A percentile compares a stretch with the other conserved stretches of the same genome.
phyloP scores from a whole-genome alignment of 805 yeast genomes.

The Yarrowia sp. region DNA sequence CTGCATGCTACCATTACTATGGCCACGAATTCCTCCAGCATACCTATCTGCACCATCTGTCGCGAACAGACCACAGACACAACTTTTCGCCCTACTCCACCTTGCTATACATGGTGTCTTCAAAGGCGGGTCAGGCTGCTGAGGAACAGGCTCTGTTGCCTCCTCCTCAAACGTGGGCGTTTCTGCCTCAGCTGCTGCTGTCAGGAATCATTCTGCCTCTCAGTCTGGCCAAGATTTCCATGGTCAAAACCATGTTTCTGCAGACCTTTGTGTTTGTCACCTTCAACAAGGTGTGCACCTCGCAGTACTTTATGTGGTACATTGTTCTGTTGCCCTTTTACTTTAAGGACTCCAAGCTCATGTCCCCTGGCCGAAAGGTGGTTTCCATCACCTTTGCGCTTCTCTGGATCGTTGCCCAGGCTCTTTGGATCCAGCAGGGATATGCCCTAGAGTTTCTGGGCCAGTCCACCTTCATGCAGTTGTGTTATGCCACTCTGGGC shows the following conservation, averaged over 20 bases:
- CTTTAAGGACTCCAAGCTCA: conserved; percentile 42
- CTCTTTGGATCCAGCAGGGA: conserved; percentile 72
- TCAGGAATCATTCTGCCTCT: conserved; percentile 60
- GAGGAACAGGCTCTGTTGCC: background rate
- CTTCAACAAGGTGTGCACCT: conserved; percentile 80
- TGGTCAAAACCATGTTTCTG: conserved; percentile 58
- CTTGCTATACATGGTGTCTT: conserved; percentile 46
- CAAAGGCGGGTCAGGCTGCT: conserved; percentile 37
- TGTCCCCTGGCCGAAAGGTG: conserved; percentile 31
- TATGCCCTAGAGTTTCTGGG: conserved; percentile 81
- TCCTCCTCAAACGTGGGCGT: conserved; percentile 52
- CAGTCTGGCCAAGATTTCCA: conserved; percentile 42
- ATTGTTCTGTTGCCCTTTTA: conserved; percentile 77
- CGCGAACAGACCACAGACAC: conserved; percentile 88
- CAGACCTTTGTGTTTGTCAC: conserved; percentile 77
- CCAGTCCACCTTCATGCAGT: conserved; percentile 53
- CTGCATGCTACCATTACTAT: conserved; percentile 61
- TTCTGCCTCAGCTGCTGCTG: conserved; percentile 73
- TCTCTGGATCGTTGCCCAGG: conserved; percentile 72
- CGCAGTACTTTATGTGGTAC: conserved; percentile 96
- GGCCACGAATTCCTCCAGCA: conserved; percentile 74
- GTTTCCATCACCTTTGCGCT: conserved; percentile 37
- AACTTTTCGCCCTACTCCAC: conserved; percentile 87
- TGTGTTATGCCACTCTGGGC: conserved; percentile 52
- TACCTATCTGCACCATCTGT: conserved; percentile 77